Base-by-base conservation (phyloP, 192 early-diverging fungal species). In the Ramicandelaber brevisporus region DNA sequence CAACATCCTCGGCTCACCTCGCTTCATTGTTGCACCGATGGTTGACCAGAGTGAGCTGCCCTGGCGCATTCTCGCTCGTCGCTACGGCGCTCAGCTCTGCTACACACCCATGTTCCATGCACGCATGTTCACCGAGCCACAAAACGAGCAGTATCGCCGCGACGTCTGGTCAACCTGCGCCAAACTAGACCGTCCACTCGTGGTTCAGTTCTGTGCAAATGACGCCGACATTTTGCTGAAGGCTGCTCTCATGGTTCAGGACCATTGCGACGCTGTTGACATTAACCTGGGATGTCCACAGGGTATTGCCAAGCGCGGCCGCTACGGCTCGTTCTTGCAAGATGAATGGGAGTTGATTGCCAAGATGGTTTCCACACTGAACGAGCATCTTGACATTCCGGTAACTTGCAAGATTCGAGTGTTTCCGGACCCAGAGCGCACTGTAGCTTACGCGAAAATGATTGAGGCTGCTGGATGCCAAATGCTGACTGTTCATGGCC, bases 71-170 rank as follows among this genome's bases (percentile, higher is more conserved):
- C 69, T 98, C 17, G 78, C 74, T 4, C 61, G 78, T 25, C 70
- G 78, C 3, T 82, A 96, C 43, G 65, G 59, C 23, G 75, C 85
- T 1, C 47, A 89, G 0, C 53, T 95, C 4, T 90, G 85, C 53
- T 96, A 84, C 50, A 95, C 93, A 6, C 93, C 93, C 26, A 97
- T 97, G 92, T 78, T 96, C 43, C 79, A 98, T 36, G 85, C 89
- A 3, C 66, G 65, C 26, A 33, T 85, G 8, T 98, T 98, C 48
- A 43, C 53, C 28, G 68, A 83, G 17, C 53, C 59, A 3, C 46
- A 46, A 11, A 37, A 44, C 18, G 34, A 54, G 38, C 65, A 57
- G 34, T 84, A 79, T 41, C 53, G 66, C 21, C 36, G 54, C n/a
- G 80, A 84, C 34, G 63, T 70, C 24, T 84, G 76, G 71, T 45